Base-by-base conservation (phyloP, 2,329 filamentous ascomycete species). In the Botryotinia narcissicola region DNA sequence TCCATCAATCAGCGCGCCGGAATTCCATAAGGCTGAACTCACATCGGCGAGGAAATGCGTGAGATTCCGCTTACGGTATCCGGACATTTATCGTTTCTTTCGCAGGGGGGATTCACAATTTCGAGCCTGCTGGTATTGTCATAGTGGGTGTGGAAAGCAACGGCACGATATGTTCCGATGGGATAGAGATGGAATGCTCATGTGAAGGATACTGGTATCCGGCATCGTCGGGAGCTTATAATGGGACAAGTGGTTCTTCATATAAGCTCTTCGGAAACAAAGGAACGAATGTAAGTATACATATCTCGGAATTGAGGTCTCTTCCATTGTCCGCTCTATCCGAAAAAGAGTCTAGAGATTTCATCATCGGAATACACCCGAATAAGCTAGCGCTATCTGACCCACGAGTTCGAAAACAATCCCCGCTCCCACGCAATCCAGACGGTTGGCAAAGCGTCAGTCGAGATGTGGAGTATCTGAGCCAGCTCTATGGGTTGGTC, bases 41-140 rank as follows among this genome's bases (percentile, higher is more conserved):
- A 68, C 64, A 14, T 68, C 46, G 64, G 64, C 64, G 64, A 68
- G 48, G 35, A 68, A 32, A 42, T 25, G 42, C 57, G 46, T 22
- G 54, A 22, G 18, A 35, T 37, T 68, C 64, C 48, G 64, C 25
- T 68, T 29, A 32, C 51, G 46, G 9, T 14, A 22, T 54, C 35
- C 64, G 64, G 22, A 4, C 44, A 51, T 40, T 68, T 42, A 42
- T 68, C 48, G 64, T 40, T 68, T 29, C 32, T 40, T 22, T 48
- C 35, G 64, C 35, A 22, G 35, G 46, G 25, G 10, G 22, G 9
- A 16, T 16, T 51, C 64, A 54, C 16, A 18, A 54, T 67, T 9
- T 48, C 4, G 32, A 20, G 40, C 14, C 14, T 29, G 51, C 51
- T 29, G 51, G 16, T 18, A 18, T 40, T 9, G 6, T 4, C 7